Base-by-base conservation (phyloP, 2,329 filamentous ascomycete species). In the Pyrenochaeta sp. region DNA sequence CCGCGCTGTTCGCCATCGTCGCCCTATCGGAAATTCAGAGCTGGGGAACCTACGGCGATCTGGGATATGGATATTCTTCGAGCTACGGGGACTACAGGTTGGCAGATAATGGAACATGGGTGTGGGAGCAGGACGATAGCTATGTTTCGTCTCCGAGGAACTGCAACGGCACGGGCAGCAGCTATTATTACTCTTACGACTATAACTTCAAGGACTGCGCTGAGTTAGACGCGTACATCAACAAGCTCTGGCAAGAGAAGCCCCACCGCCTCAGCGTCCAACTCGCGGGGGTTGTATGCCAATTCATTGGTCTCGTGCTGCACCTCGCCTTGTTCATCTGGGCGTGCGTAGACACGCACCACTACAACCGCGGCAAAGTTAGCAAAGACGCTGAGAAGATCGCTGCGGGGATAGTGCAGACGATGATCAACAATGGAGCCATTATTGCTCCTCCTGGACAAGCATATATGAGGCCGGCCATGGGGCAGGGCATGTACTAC, bases 251-350 rank as follows among this genome's bases (percentile, higher is more conserved):
- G 73, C 42, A 52, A 0, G 54, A 49, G 13, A 74, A 72, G 50
- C 51, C 53, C 2, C 53, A 64, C 32, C 73, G 69, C 24, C 60
- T 54, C 9, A 62, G 58, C 8, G 52, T 71, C 15, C 61, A 67
- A 47, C 48, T 71, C 12, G 67, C 67, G 5, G 74, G 54, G 1
- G 62, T 65, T 6, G 73, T 72, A 9, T 74, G 72, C 48, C 74
- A 76, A 42, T 76, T 69, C 54, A 50, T 77, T 6, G 59, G 58
- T 2, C 36, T 78, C 19, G 15, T 71, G 1, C 45, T 77, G 39
- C 76, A 78, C 49, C 69, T 79, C 48, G 60, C 59, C 1, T 65
- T 78, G 3, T 78, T 79, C 56, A 60, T 78, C 10, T 78, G 76
- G 74, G 77, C 76, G 0, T 79, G 77, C 34, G 69, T 77, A 7